Conservation (phyloP, 2,329 filamentous ascomycete genomes). For the Aspergillus candidus region DNA sequence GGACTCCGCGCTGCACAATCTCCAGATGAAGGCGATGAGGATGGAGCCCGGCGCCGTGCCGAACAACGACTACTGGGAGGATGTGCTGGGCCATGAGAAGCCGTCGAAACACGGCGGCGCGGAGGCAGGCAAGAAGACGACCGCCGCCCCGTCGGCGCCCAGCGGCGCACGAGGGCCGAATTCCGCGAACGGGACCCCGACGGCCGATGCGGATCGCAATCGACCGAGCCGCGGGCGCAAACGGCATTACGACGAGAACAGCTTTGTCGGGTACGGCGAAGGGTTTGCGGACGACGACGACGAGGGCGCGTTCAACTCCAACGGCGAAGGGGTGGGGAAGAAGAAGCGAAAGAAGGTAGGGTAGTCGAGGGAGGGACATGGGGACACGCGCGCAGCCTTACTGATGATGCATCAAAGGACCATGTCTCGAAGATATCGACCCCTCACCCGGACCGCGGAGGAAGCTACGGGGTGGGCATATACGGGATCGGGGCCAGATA, state of each 20-base stretch:
- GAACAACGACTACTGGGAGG: constrained; percentile 45
- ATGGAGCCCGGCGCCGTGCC: constrained; percentile 42
- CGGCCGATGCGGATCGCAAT: constrained; percentile 29
- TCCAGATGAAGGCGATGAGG: constrained; percentile 42
- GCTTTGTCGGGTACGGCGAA: constrained; percentile 48
- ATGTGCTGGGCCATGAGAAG: constrained; percentile 45
- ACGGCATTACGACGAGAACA: constrained; percentile 47
- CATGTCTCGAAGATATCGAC: constrained; percentile 37
- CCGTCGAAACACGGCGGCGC: constrained; percentile 31
- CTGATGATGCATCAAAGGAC: constrained; percentile 26
- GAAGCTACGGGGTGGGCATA: constrained; percentile 41
- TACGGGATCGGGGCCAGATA: constrained; percentile 41
- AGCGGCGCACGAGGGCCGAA: constrained; percentile 18
- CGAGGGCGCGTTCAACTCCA: constrained; percentile 40
- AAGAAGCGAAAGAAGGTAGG: constrained; percentile 47
- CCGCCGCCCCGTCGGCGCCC: constrained; percentile 15
- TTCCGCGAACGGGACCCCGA: constrained; percentile 25
- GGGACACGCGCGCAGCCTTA: constrained; percentile 6
- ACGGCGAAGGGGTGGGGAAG: constrained; percentile 38
- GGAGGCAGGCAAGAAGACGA: constrained; percentile 26
- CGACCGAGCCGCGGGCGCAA: constrained; percentile 44
- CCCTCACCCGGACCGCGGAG: constrained; percentile 34
- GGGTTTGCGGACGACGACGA: constrained; percentile 46
- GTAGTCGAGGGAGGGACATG: constrained; percentile 1
- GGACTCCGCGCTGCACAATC: constrained; percentile 36